Conservation (phyloP, 2,329 filamentous ascomycete species). For the Cladophialophora carrionii region DNA sequence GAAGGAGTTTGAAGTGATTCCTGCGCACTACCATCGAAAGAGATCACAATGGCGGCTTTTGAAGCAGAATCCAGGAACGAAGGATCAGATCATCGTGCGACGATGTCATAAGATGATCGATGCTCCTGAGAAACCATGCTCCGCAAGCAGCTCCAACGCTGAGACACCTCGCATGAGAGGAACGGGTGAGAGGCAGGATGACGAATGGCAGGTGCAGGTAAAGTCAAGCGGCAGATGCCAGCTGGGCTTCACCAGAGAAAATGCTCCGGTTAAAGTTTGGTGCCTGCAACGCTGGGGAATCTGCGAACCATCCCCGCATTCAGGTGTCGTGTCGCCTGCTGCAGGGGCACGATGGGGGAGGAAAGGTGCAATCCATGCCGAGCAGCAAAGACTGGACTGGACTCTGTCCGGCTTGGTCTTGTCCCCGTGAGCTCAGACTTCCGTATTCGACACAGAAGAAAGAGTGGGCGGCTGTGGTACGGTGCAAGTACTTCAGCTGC, state of each 20-base stretch:
- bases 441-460: background rate
- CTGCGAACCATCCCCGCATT: slow-evolving; percentile 18
- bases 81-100: slow-evolving; percentile 13
- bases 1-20: background rate
- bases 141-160: slow-evolving; percentile 16
- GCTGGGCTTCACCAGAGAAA: background rate
- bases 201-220: slow-evolving; percentile 12
- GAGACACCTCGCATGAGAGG: slow-evolving; percentile 16
- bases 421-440: background rate
- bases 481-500: background rate
- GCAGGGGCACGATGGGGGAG: background rate
- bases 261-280: slow-evolving; percentile 11
- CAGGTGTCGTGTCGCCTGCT: background rate
- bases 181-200: background rate
- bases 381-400: background rate
- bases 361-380: background rate
- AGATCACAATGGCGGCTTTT: background rate
- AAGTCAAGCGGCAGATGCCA: slow-evolving; percentile 10
- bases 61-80: slow-evolving; percentile 14
- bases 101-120: slow-evolving; percentile 26
- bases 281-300: background rate
- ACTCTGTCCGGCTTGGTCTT: background rate
- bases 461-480: background rate
- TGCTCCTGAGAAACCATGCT: slow-evolving; percentile 12
- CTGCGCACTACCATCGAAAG: background rate